Evolutionary conservation across 306 rosid species (phyloP).

Genomic region (Cucurbita ficifolia): DNA sequence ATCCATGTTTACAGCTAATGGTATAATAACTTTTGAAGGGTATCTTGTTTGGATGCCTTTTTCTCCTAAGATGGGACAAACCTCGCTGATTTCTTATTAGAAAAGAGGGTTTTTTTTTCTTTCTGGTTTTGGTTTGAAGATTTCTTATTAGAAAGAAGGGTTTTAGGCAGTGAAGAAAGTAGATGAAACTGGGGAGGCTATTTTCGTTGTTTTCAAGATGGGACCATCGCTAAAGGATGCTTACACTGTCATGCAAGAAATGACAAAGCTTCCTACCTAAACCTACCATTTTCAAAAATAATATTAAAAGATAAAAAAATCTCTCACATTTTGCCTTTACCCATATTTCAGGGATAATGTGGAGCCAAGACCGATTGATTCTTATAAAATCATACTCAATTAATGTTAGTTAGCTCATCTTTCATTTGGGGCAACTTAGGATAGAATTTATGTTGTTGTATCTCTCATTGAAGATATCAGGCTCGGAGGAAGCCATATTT

Average conservation of each 20-base stretch:
- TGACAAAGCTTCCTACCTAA: slow-evolving; percentile 13
- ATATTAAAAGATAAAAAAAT: too few relatives aligned
- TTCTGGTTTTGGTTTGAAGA: background rate
- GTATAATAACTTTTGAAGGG: background rate
- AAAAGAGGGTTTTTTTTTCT: background rate
- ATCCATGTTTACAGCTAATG: background rate
- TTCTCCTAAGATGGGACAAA: background rate
- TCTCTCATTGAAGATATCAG: background rate
- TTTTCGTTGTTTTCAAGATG: background rate
- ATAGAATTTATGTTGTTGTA: background rate
- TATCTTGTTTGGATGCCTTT: slow-evolving; percentile 2
- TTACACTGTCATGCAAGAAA: slow-evolving; percentile 6
- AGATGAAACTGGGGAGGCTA: background rate
- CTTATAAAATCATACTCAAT: background rate
- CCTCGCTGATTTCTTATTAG: background rate
- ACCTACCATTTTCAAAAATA: background rate
- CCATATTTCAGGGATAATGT: background rate
- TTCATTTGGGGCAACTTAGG: too few relatives aligned
- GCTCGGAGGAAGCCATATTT: background rate
- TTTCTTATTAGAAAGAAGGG: background rate
- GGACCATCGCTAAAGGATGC: background rate
- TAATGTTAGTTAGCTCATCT: background rate
- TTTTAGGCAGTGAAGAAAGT: background rate
- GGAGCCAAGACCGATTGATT: background rate
- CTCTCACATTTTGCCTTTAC: background rate